Evolutionary conservation across 1,284 basidiomycete species (phyloP), one percentile per base, ranked within the genome.

Genomic region (Melampsora abietis-canadensis): DNA sequence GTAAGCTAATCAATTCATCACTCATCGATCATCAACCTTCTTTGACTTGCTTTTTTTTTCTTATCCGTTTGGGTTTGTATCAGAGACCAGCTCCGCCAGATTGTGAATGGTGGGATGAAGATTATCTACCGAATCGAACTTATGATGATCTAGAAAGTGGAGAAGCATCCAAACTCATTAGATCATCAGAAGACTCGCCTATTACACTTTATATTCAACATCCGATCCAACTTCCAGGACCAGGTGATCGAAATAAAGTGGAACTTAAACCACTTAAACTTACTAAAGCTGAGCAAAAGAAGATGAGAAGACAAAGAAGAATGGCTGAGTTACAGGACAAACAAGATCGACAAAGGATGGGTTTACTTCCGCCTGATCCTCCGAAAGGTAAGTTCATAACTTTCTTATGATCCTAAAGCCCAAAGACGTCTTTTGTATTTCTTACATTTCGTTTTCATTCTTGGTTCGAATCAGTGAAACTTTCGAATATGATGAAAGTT

Each of bases 401-500:
- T n/a, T n/a, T n/a, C 67, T 60, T 19, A 1, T 37, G 2, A 2
- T 17, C n/a, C n/a, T n/a, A n/a, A n/a, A n/a, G n/a, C n/a, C n/a
- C n/a, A n/a, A n/a, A n/a, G n/a, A n/a, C n/a, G n/a, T n/a, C n/a
- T n/a, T n/a, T n/a, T n/a, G n/a, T n/a, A n/a, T n/a, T n/a, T n/a
- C 64, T 66, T 62, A 15, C 14, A 21, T 34, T 30, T 47, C 59
- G 51, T 60, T 34, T 48, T 63, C 66, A 63, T 4, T 65, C 67
- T 61, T 77, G 6, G 37, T 10, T 51, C n/a, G n/a, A n/a, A n/a
- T 8, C 80, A 93, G 95, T 98, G 76, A 92, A 94, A 66, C 85
- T 98, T 75, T 88, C 91, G 60, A 99, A 99, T 83, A 84, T 98
- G 81, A 98, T 98, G 94, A 94, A 94, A 81, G 96, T 99, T 15